Evolutionary conservation across 805 yeast genomes (phyloP).

Genomic region (Yarrowia sp.): DNA sequence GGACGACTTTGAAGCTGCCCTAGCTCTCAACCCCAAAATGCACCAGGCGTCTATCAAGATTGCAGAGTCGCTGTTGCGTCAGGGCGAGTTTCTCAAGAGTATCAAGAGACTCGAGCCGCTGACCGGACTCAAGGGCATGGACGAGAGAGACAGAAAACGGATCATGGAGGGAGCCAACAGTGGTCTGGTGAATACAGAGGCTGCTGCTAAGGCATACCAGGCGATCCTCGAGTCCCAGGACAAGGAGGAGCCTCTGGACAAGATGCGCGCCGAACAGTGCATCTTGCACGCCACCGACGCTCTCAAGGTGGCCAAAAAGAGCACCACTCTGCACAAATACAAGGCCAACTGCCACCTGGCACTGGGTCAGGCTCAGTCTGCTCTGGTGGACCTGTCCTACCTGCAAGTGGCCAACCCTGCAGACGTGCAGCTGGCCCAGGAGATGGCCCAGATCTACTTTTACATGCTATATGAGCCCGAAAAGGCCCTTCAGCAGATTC

Average conservation of each 20-base stretch:
- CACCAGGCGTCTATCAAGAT: slow-evolving; percentile 48
- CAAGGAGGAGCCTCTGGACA: slow-evolving; percentile 35
- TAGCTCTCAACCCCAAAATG: slow-evolving; percentile 49
- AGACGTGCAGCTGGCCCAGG: slow-evolving; percentile 45
- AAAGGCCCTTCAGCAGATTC: slow-evolving; percentile 57
- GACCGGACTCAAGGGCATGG: slow-evolving; percentile 13
- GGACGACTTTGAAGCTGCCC: slow-evolving; percentile 51
- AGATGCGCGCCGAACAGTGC: slow-evolving; percentile 44
- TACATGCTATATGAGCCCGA: slow-evolving; percentile 62
- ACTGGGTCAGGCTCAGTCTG: slow-evolving; percentile 48
- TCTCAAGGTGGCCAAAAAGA: slow-evolving; percentile 47
- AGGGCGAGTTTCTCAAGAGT: slow-evolving; percentile 28
- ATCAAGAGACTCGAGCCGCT: slow-evolving; percentile 27
- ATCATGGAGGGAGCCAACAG: slow-evolving; percentile 33
- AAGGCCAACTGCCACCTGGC: slow-evolving; percentile 50
- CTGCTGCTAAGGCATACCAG: slow-evolving; percentile 40
- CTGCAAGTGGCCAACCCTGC: slow-evolving; percentile 45
- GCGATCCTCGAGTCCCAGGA: slow-evolving; percentile 40
- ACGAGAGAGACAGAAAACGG: slow-evolving; percentile 25
- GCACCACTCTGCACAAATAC: slow-evolving; percentile 44
- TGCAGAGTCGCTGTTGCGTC: slow-evolving; percentile 41
- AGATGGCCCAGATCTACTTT: slow-evolving; percentile 53
- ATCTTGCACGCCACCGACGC: slow-evolving; percentile 45
- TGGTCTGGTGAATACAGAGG: slow-evolving; percentile 41
- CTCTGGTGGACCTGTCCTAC: slow-evolving; percentile 50